Evolutionary conservation across 495 filamentous ascomycete species (phyloP).

Genomic region (Penicillium flavigenum): DNA sequence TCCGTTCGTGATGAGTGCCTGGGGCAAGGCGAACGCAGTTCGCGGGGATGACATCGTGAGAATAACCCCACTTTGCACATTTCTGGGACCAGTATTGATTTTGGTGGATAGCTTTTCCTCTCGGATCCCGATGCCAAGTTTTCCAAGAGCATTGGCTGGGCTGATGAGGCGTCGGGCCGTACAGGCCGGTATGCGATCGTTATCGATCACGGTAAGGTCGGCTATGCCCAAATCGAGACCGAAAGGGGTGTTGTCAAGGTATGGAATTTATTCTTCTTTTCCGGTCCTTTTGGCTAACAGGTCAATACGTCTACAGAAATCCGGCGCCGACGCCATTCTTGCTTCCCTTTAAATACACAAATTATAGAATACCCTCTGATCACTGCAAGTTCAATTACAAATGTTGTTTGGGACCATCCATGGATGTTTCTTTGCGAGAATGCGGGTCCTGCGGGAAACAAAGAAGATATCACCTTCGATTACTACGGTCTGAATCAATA

Average conservation of each 20-base stretch:
- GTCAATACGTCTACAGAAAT: slow-evolving; percentile 46
- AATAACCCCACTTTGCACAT: slow-evolving; percentile 10
- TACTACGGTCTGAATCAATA: background rate
- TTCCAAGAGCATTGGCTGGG: slow-evolving; percentile 79
- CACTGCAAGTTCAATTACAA: background rate
- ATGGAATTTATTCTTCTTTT: background rate
- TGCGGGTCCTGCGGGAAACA: background rate
- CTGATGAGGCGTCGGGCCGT: slow-evolving; percentile 56
- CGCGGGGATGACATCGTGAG: slow-evolving; percentile 72
- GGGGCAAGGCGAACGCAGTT: slow-evolving; percentile 88
- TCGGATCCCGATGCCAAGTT: slow-evolving; percentile 73
- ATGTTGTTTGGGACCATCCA: background rate
- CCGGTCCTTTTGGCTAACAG: background rate
- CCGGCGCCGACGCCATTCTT: slow-evolving; percentile 69
- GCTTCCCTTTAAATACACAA: slow-evolving; percentile 35
- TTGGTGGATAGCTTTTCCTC: slow-evolving; percentile 64
- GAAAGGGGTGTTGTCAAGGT: slow-evolving; percentile 55
- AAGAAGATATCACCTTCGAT: background rate
- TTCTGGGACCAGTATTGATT: slow-evolving; percentile 23
- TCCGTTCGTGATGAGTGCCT: slow-evolving; percentile 87
- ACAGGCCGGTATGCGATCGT: slow-evolving; percentile 84
- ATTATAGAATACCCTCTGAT: background rate
- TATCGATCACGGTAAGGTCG: slow-evolving; percentile 83
- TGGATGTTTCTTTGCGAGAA: background rate
- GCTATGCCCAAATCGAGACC: slow-evolving; percentile 79